phyloP scores from a whole-genome alignment of 2,329 filamentous ascomycete genomes.

The Aspergillaceae sp. region DNA sequence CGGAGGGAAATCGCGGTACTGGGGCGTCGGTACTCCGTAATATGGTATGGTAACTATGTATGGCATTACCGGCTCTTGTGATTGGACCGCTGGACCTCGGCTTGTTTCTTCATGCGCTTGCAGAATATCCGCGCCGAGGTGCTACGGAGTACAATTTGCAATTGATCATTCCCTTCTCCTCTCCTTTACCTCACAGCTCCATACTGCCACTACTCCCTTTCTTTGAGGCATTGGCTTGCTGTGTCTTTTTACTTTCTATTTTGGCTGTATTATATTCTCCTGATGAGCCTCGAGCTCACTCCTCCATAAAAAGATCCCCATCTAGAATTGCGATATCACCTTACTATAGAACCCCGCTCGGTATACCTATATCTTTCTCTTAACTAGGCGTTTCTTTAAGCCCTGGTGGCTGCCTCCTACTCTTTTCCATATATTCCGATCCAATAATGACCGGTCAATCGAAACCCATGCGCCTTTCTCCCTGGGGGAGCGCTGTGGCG shows the following conservation, averaged over 20 bases:
- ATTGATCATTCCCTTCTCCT: constrained; percentile 3
- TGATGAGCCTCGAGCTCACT: not conserved
- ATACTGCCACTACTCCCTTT: not conserved
- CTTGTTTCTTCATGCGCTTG: constrained; percentile 19
- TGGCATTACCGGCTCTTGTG: not conserved
- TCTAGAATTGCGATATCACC: too few relatives aligned
- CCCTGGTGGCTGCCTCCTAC: not conserved
- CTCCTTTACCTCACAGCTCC: not conserved
- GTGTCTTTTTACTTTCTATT: not conserved
- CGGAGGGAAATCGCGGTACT: constrained; percentile 1
- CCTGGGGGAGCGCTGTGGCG: constrained; percentile 88
- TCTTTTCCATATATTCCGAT: not conserved
- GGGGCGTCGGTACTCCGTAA: not conserved
- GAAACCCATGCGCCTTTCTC: constrained; percentile 65
- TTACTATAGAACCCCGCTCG: not conserved
- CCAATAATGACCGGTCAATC: constrained; percentile 46
- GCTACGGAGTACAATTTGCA: constrained; percentile 6
- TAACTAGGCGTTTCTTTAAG: not conserved
- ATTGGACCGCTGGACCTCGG: constrained; percentile 16
- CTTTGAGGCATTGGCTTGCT: not conserved
- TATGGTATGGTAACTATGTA: not conserved
- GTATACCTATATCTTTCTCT: not conserved
- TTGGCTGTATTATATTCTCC: not conserved
- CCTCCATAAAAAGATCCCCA: too few relatives aligned
- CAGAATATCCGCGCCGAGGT: constrained; percentile 22